Evolutionary conservation across 768 basidiomycete species (phyloP), one percentile per base, ranked within the genome.

Genomic region (Gelatoporia subvermispora): DNA sequence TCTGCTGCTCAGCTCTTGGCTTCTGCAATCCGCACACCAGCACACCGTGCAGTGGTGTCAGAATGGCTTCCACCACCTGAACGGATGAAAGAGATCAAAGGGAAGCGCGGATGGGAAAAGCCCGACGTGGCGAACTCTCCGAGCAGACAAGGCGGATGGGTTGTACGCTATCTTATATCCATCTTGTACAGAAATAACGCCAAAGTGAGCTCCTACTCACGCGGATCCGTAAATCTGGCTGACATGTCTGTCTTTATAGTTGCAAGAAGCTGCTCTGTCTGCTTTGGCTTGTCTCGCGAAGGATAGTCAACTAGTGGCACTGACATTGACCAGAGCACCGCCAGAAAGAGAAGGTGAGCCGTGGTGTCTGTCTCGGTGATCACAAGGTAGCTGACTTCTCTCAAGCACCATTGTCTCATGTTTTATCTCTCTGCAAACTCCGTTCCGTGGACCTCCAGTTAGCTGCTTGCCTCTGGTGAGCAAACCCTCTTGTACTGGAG

Each of bases 51-150:
- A 1, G 66, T 69, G 2, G 68, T 88, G 15, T 65, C 77, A 0
- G 77, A 79, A 20, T 89, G 87, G 87, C 58, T 80, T 0, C 87
- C 84, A 7, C 75, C 68, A 0, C 56, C 63, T 0, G 84, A 87
- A 18, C 68, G 84, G 18, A 60, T 69, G 35, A 75, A 71, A 51
- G 81, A 82, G 44, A 68, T 73, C 21, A 82, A 76, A 53, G 72
- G 72, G 2, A 78, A 78, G 50, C 73, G 88, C 1, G 84, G 87
- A 3, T 91, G 88, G 88, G 88, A 90, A 66, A 84, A 81, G 59
- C 68, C 74, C 0, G 72, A 75, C 0, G 56, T 69, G 21, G 66
- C 68, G 3, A 68, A 64, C 10, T 68, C 74, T 2, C 63, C 72
- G 0, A 65, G 65, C 20, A 69, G 68, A 28, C 69, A 73, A 22